Evolutionary conservation across 345 rosid genomes (phyloP).

Genomic region (Cardamine resedifolia): DNA sequence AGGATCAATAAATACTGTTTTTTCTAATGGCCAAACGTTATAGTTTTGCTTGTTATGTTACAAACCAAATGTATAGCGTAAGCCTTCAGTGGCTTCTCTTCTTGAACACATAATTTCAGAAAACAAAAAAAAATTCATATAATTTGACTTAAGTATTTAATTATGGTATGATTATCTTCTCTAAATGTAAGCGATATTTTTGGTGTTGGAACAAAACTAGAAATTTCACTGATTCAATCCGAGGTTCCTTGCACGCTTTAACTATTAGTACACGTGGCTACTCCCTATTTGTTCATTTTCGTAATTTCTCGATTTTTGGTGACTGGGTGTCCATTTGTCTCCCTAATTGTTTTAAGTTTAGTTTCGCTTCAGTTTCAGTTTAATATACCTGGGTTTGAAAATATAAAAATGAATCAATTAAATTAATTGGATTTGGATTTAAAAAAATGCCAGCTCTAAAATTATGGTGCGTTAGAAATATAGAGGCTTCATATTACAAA

Average conservation of each 20-base stretch:
- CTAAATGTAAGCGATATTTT: not conserved
- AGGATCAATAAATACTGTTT: too few relatives aligned
- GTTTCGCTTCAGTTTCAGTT: not conserved
- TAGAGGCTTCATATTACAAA: too few relatives aligned
- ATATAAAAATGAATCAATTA: not conserved
- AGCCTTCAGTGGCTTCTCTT: not conserved
- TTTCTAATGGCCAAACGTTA: not conserved
- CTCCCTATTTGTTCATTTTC: not conserved
- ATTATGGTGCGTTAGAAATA: too few relatives aligned
- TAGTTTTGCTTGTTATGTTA: not conserved
- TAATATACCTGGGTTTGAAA: not conserved
- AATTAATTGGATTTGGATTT: not conserved
- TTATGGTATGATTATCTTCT: slow-evolving; percentile 17
- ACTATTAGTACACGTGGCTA: not conserved
- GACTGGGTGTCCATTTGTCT: too few relatives aligned
- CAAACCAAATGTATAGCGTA: slow-evolving; percentile 5
- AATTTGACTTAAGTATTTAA: not conserved
- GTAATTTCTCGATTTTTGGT: not conserved
- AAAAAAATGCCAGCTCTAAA: not conserved
- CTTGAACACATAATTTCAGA: not conserved
- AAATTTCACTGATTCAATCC: not conserved
- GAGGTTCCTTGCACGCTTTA: slow-evolving; percentile 22
- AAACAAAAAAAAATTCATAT: too few relatives aligned
- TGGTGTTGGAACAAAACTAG: not conserved
- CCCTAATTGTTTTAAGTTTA: not conserved